Conservation (phyloP, 495 filamentous ascomycete genomes). For the Filosporella fistucella region DNA sequence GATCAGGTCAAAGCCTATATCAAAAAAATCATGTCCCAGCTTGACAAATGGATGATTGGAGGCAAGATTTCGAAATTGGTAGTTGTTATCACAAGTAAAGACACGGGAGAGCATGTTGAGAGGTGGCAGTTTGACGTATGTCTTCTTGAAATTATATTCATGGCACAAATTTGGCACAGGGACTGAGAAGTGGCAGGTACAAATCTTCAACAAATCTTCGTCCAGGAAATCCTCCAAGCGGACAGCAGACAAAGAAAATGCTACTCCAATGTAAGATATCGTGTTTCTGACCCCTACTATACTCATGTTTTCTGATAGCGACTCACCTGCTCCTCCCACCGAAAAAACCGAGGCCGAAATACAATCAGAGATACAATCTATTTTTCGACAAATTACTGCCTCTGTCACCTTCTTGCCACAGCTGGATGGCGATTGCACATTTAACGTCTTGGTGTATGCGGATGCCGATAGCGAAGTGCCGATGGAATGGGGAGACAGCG, state of each 20-base stretch:
- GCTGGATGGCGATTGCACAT: conserved; percentile 89
- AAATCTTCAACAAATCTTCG: conserved; percentile 61
- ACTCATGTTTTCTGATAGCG: conserved; percentile 3
- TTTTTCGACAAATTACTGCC: conserved; percentile 97
- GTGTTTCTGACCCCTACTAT: neutral
- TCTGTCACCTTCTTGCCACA: conserved; percentile 96
- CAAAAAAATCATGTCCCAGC: conserved; percentile 96
- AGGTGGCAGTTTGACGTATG: conserved; percentile 96
- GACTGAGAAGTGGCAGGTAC: conserved; percentile 41
- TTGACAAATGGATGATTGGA: conserved; percentile 92
- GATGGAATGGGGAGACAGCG: conserved; percentile 97
- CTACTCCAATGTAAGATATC: conserved; percentile 44
- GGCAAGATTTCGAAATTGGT: conserved; percentile 97
- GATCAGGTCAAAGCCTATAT: conserved; percentile 99
- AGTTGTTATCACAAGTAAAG: conserved; percentile 91
- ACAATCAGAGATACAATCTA: conserved; percentile 87
- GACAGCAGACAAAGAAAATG: conserved; percentile 58
- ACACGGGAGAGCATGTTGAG: conserved; percentile 93
- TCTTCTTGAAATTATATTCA: neutral
- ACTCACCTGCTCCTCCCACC: conserved; percentile 26
- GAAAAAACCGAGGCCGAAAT: conserved; percentile 93
- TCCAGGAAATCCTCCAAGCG: conserved; percentile 36
- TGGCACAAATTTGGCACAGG: neutral
- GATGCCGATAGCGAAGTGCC: conserved; percentile 96
- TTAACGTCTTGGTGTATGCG: conserved; percentile 97